phyloP scores from a whole-genome alignment of 208 protist genomes.

The Crithidia thermophila region DNA sequence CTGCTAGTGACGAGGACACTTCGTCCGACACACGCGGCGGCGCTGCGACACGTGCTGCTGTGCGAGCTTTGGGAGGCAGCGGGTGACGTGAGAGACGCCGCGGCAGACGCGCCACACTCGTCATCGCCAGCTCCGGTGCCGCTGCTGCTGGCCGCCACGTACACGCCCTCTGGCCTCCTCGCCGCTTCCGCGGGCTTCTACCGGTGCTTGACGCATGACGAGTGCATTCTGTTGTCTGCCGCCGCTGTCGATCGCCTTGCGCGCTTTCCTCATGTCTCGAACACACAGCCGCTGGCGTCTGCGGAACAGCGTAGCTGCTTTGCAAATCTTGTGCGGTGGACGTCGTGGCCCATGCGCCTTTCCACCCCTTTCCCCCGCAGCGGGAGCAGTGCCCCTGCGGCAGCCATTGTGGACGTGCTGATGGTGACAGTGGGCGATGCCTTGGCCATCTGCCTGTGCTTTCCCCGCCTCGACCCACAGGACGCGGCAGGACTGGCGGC shows the following conservation, averaged over 20 bases:
- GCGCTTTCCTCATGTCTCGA: slow-evolving; percentile 13
- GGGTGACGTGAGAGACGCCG: not conserved
- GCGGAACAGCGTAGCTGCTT: not conserved
- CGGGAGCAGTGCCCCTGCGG: not conserved
- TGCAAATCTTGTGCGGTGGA: slow-evolving; percentile 21
- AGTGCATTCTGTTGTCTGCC: slow-evolving; percentile 46
- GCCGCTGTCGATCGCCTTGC: slow-evolving; percentile 53
- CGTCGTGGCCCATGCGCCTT: slow-evolving; percentile 22
- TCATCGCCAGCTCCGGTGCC: not conserved
- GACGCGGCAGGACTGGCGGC: too few relatives aligned
- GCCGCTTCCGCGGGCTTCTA: slow-evolving; percentile 48
- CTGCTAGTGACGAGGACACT: slow-evolving; percentile 12
- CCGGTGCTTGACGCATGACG: slow-evolving; percentile 31
- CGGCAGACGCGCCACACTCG: not conserved
- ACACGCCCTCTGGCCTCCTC: slow-evolving; percentile 63
- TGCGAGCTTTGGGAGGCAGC: slow-evolving; percentile 16
- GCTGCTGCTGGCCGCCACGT: slow-evolving; percentile 44
- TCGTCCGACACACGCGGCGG: not conserved
- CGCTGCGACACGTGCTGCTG: slow-evolving; percentile 14
- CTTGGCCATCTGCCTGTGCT: slow-evolving; percentile 43
- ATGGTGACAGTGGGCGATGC: slow-evolving; percentile 59
- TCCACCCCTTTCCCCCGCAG: too few relatives aligned
- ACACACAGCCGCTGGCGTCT: too few relatives aligned
- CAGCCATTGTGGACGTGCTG: slow-evolving; percentile 40
- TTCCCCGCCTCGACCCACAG: slow-evolving; percentile 20